Percentiles rank a stretch among this genome's conserved stretches.
Conservation (phyloP, 2,329 filamentous ascomycete genomes). For the Paecilomyces formosus region DNA sequence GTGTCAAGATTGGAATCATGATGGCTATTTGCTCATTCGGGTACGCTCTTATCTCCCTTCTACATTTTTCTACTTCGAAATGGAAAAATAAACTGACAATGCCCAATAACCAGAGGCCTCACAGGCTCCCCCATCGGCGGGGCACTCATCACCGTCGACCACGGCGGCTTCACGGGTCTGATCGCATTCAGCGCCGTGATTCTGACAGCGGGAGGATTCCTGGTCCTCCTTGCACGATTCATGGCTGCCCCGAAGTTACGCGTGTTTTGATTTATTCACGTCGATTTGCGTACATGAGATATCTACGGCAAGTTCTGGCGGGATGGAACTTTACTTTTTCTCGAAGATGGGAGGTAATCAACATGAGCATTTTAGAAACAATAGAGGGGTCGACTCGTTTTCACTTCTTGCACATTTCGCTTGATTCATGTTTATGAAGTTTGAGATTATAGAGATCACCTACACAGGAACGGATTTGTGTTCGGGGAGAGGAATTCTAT, state of each 20-base stretch:
- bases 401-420: no score
- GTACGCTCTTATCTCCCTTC: not conserved
- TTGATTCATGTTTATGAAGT: no score
- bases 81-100: not conserved
- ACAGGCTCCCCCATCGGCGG: conserved; percentile 1
- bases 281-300: not conserved
- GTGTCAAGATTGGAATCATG: conserved; percentile 5
- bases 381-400: no score
- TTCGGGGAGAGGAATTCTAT: no score
- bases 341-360: no score
- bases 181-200: not conserved
- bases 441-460: no score
- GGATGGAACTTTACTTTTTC: no score
- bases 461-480: no score
- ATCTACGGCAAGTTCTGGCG: not conserved
- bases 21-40: conserved; percentile 1
- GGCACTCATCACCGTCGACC: not conserved
- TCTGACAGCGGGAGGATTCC: not conserved
- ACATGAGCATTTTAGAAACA: no score
- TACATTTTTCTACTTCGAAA: not conserved
- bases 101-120: not conserved
- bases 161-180: not conserved
- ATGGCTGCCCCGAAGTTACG: not conserved
- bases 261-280: not conserved
- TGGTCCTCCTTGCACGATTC: not conserved